phyloP scores from a whole-genome alignment of 2,329 filamentous ascomycete species.

The Ophiostoma triangulosporum region DNA sequence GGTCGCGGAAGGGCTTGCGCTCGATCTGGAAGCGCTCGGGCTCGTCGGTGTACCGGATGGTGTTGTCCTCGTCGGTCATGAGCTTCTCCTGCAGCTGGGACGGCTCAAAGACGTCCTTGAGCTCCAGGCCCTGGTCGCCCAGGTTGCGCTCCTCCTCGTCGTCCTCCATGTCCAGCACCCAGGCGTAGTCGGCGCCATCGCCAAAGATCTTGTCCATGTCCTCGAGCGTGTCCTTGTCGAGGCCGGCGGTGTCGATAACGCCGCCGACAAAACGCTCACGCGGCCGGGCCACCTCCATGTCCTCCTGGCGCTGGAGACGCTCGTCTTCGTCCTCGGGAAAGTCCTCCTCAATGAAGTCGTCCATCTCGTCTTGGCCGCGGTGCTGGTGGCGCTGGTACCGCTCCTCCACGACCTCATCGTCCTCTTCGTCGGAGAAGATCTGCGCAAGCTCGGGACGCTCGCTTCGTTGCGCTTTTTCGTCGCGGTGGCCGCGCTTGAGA shows the following conservation, averaged over 20 bases:
- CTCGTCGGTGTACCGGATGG: slow-evolving; percentile 76
- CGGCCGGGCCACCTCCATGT: slow-evolving; percentile 76
- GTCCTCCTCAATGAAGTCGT: slow-evolving; percentile 95
- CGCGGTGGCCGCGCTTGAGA: slow-evolving; percentile 79
- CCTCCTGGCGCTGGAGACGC: slow-evolving; percentile 61
- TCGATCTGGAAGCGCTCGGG: slow-evolving; percentile 92
- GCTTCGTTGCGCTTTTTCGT: slow-evolving; percentile 51
- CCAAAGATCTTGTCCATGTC: slow-evolving; percentile 96
- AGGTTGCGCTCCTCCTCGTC: slow-evolving; percentile 67
- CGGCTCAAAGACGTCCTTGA: slow-evolving; percentile 97
- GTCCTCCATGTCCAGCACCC: slow-evolving; percentile 81
- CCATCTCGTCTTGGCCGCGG: slow-evolving; percentile 64
- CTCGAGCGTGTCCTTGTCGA: slow-evolving; percentile 85
- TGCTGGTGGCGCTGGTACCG: slow-evolving; percentile 39
- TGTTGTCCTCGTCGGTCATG: slow-evolving; percentile 86
- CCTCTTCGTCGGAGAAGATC: slow-evolving; percentile 89
- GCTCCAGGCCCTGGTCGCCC: slow-evolving; percentile 72
- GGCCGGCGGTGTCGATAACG: slow-evolving; percentile 64
- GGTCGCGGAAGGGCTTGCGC: slow-evolving; percentile 72
- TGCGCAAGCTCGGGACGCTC: slow-evolving; percentile 67
- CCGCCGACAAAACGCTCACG: slow-evolving; percentile 55
- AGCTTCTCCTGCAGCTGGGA: slow-evolving; percentile 89
- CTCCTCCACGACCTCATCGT: slow-evolving; percentile 50
- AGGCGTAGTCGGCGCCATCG: slow-evolving; percentile 89
- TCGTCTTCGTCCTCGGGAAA: slow-evolving; percentile 79